Conservation (phyloP, 345 rosid species). For the Dipteronia dyeriana region DNA sequence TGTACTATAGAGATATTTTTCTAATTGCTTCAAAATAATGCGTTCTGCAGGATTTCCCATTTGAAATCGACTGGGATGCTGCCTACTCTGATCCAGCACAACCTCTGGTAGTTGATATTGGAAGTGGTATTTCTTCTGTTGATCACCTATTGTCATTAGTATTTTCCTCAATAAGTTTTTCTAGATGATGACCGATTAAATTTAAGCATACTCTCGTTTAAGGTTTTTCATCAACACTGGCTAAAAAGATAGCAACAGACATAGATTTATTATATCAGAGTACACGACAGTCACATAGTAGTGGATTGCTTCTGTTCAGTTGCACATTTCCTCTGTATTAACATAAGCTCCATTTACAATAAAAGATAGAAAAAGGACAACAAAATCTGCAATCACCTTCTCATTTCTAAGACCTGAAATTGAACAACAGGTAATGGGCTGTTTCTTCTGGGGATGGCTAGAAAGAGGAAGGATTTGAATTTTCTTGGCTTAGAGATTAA, state of each 20-base stretch:
- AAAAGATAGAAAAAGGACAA: neutral
- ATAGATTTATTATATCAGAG: neutral
- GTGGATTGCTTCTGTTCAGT: neutral
- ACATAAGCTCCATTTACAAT: slow-evolving; percentile 3
- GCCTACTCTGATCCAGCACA: slow-evolving; percentile 41
- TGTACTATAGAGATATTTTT: slow-evolving; percentile 8
- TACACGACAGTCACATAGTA: neutral
- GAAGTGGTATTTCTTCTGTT: slow-evolving; percentile 53
- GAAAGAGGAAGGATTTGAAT: slow-evolving; percentile 50
- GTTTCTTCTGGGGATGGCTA: slow-evolving; percentile 65
- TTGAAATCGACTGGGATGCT: slow-evolving; percentile 52
- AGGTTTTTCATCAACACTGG: neutral
- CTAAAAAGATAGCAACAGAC: neutral
- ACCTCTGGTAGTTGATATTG: slow-evolving; percentile 71
- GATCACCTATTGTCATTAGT: neutral
- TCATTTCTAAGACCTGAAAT: slow-evolving; percentile 10
- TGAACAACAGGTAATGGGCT: slow-evolving; percentile 56
- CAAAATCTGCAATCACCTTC: neutral
- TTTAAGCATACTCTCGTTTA: neutral
- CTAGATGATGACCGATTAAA: neutral
- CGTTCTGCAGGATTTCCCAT: slow-evolving; percentile 61
- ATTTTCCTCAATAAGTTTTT: slow-evolving; percentile 9
- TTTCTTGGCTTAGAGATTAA: slow-evolving; percentile 73
- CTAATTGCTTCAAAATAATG: slow-evolving; percentile 19
- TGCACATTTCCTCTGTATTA: neutral